Evolutionary conservation across 2,329 filamentous ascomycete genomes (phyloP), one percentile per base, ranked within the genome.

Genomic region (Neonectria hederae): DNA sequence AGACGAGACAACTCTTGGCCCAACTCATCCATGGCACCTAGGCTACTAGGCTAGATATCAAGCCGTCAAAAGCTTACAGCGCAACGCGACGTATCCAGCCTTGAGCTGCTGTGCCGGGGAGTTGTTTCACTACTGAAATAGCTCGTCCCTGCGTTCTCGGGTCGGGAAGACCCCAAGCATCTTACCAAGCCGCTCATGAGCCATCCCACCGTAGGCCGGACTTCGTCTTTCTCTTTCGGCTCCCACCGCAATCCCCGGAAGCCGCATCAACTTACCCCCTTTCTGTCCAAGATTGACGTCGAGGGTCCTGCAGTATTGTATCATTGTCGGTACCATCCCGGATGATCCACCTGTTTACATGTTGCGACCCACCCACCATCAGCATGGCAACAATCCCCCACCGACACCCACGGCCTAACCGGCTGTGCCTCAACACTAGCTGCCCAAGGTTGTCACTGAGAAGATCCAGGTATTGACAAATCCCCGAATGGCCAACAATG

Each of bases 361-460:
- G 26, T 48, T 49, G 42, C 54, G 35, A 66, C 59, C 67, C 28
- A 28, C 28, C 30, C 70, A 57, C 67, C 53, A 70, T 72, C 70
- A 70, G 54, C 69, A 62, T 60, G 40, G 46, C 53, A 48, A 38
- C 40, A 54, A 65, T 58, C 52, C 58, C 66, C 66, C 65, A 65
- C 55, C 58, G 52, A 64, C 67, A 72, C 59, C 61, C 59, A 68
- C 70, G 70, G 70, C 67, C 54, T 65, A 54, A 65, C 70, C 70
- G 70, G 63, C 69, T 69, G 59, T 73, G 65, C 64, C 69, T 69
- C 61, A 62, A 49, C 54, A 67, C 51, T 72, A 59, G 57, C 54
- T 66, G 54, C 58, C 52, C 49, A 62, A 58, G 61, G 53, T 52
- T 59, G 56, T 65, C 66, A 58, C 46, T 63, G 19, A 45, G 40